Percentiles rank a stretch among this genome's conserved stretches.
Conservation (phyloP, 176 grass and related monocot genomes). For the Juncus effusus region DNA sequence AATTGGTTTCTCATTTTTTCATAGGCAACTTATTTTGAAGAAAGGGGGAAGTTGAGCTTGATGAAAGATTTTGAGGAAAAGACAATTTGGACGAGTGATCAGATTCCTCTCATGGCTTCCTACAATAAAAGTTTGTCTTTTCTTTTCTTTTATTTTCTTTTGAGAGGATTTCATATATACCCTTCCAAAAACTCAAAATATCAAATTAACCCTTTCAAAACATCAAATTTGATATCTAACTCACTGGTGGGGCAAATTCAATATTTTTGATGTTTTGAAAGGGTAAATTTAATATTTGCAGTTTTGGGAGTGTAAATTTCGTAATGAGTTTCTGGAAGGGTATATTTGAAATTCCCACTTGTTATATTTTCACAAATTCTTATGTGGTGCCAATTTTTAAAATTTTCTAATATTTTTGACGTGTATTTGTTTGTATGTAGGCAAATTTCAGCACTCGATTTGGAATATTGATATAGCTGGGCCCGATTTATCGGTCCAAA, state of each 20-base stretch:
- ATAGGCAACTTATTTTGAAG: slow-evolving; percentile 81
- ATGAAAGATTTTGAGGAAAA: slow-evolving; percentile 99
- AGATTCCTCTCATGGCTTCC: slow-evolving; percentile 85
- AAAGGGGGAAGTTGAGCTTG: slow-evolving; percentile 52
- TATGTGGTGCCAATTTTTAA: slow-evolving; percentile 14
- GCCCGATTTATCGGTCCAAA: slow-evolving; percentile 32
- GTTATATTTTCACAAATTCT: too few relatives aligned
- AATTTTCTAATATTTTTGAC: slow-evolving; percentile 26
- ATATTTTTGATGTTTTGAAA: too few relatives aligned
- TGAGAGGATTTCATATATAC: too few relatives aligned
- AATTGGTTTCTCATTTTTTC: slow-evolving; percentile 8
- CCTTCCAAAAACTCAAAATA: background rate
- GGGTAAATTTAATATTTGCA: too few relatives aligned
- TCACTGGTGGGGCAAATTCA: background rate
- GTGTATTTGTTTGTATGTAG: slow-evolving; percentile 37
- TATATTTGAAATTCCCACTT: too few relatives aligned
- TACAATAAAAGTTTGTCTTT: slow-evolving; percentile 72
- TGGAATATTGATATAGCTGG: slow-evolving; percentile 56
- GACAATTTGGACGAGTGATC: slow-evolving; percentile 80
- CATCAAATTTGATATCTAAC: background rate
- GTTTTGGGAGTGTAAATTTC: too few relatives aligned
- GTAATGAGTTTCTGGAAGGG: too few relatives aligned
- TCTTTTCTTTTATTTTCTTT: too few relatives aligned
- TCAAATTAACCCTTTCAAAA: background rate
- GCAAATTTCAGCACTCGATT: slow-evolving; percentile 76